A percentile compares a stretch with the other conserved stretches of the same genome.
These are phyloP conservation scores for Chlorella variabilis DNA, from an alignment of 163 green algal species.

Conservation along the genomic window DNA sequence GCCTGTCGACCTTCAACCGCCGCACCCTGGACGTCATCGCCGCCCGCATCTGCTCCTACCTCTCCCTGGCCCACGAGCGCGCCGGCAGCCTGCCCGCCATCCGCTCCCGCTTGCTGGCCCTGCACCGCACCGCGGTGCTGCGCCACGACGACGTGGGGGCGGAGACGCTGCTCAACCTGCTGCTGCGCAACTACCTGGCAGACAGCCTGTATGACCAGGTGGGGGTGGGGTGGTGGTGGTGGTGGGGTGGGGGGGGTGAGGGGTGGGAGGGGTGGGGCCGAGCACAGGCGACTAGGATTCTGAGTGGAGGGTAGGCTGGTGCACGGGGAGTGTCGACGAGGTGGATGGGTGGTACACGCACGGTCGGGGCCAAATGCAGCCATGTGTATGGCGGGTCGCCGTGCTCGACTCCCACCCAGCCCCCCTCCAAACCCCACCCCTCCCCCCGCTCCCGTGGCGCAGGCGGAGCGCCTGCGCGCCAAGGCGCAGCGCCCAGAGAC, in stretches of 20 bases:
- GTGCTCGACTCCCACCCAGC: no score
- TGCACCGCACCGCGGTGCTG: conserved; percentile 90
- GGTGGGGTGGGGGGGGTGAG: no score
- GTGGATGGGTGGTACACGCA: no score
- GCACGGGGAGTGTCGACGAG: no score
- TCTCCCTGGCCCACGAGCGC: conserved; percentile 82
- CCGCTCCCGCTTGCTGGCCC: conserved; percentile 83
- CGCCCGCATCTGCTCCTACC: conserved; percentile 93
- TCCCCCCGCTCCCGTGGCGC: not conserved
- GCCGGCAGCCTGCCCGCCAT: conserved; percentile 39
- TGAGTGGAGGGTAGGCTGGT: no score
- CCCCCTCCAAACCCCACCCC: not conserved
- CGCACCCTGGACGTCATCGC: conserved; percentile 93
- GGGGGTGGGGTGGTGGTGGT: not conserved
- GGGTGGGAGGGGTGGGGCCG: no score
- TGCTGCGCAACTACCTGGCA: conserved; percentile 97
- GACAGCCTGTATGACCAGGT: conserved; percentile 98
- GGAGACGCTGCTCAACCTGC: conserved; percentile 96
- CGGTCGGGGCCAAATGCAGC: no score
- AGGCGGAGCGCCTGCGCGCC: conserved; percentile 95
- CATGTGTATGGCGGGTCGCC: no score
- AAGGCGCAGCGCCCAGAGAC: conserved; percentile 86
- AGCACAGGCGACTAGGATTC: no score
- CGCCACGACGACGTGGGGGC: conserved; percentile 93
- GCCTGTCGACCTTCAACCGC: conserved; percentile 81